Base-by-base conservation (phyloP, 2,329 filamentous ascomycete species). In the Paecilomyces formosus region DNA sequence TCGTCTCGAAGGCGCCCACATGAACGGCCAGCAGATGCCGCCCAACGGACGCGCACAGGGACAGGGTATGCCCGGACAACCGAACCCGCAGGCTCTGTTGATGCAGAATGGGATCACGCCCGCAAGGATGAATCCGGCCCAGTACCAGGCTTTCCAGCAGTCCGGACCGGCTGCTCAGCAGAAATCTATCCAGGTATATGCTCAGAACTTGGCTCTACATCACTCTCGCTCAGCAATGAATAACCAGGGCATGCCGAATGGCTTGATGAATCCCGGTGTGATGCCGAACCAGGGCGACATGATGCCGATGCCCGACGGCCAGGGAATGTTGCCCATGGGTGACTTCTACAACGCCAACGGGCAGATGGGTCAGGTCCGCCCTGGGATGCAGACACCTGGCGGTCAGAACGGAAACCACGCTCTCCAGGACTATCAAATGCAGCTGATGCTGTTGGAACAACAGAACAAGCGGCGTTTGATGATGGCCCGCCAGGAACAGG, bases 111-210 rank as follows among this genome's bases (percentile, higher is more conserved):
- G 88, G 70, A 89, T 96, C 76, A 88, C 90, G 74, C 85, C 88
- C 69, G 82, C 81, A 71, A 82, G 82, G 72, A 83, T 96, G 78
- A 89, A 85, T 70, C 82, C 83, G 72, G 84, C 88, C 70, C 89
- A 94, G 78, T 88, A 95, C 76, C 85, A 87, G 74, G 78, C 79
- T 64, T 82, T 86, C 74, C 81, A 80, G 72, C 76, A 80, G 77
- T 74, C 69, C 63, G 74, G 72, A 58, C 82, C 83, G 59, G 80
- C 80, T 64, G 81, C 85, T 63, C 89, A 93, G 79, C 83, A 87
- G 71, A 95, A 95, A 80, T 88, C 88, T 69, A 89, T 96, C 74
- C 87, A 91, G 75, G 87, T 90, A 74, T 96, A 96, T 82, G 86
- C 89, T 72, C 86, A 90, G 76, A 89, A 87, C 75, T 83, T 96